Percentiles rank a stretch among this genome's conserved stretches.
These are phyloP conservation scores for Lupinus albus DNA, from an alignment of 306 rosid species.

Conservation along the genomic window DNA sequence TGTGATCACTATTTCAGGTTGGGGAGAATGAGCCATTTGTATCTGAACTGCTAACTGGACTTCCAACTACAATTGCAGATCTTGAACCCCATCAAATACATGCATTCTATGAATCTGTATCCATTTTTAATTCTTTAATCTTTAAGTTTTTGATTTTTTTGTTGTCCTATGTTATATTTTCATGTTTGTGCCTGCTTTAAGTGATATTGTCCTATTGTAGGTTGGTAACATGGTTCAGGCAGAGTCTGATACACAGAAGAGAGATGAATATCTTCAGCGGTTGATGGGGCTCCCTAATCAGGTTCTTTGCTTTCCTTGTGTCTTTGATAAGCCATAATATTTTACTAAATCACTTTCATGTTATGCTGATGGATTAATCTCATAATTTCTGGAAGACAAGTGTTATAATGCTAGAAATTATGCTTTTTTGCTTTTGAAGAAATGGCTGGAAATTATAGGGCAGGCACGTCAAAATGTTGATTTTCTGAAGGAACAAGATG, in stretches of 20 bases:
- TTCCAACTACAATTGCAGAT: constrained; percentile 83
- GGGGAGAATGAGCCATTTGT: constrained; percentile 97
- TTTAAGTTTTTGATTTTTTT: constrained; percentile 8
- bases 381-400: background rate
- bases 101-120: constrained; percentile 93
- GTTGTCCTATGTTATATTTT: background rate
- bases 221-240: constrained; percentile 97
- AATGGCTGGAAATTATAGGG: constrained; percentile 92
- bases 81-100: constrained; percentile 96
- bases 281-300: constrained; percentile 93
- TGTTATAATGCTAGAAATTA: constrained; percentile 12
- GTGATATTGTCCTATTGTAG: constrained; percentile 47
- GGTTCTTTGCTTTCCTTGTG: constrained; percentile 51
- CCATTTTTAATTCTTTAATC: constrained; percentile 29
- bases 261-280: constrained; percentile 91
- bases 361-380: background rate
- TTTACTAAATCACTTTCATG: background rate
- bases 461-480: constrained; percentile 91
- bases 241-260: constrained; percentile 83
- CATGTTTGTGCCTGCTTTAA: background rate
- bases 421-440: constrained; percentile 51
- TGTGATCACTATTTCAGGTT: constrained; percentile 57
- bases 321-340: constrained; percentile 26
- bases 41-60: constrained; percentile 87
- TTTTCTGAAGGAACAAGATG: constrained; percentile 84